A percentile compares a stretch with the other conserved stretches of the same genome.
phyloP scores from a whole-genome alignment of 73 alveolate species.

The Paramecium primaurelia region DNA sequence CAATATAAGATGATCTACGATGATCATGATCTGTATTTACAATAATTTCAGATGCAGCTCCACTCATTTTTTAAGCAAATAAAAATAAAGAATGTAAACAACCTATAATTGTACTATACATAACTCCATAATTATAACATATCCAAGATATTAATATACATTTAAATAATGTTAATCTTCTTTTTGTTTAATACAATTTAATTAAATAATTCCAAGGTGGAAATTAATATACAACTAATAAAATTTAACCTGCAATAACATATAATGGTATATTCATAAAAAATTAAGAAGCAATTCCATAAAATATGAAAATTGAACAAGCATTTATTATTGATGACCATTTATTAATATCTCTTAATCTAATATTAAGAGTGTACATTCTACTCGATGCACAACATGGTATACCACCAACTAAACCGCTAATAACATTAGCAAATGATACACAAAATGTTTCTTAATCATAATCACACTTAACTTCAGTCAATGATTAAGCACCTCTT shows the following conservation, averaged over 20 bases:
- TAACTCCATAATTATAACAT: slow-evolving; percentile 17
- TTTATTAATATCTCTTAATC: background rate
- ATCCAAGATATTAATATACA: background rate
- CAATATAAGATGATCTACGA: background rate
- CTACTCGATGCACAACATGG: slow-evolving; percentile 45
- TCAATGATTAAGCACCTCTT: slow-evolving; percentile 7
- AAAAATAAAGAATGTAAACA: background rate
- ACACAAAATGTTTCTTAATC: slow-evolving; percentile 48
- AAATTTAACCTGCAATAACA: slow-evolving; percentile 1
- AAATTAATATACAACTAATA: background rate
- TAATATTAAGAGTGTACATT: slow-evolving; percentile 31
- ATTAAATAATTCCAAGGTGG: slow-evolving; percentile 1
- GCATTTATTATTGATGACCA: slow-evolving; percentile 52
- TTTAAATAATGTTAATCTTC: slow-evolving; percentile 39
- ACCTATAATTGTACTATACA: slow-evolving; percentile 26
- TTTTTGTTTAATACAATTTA: background rate
- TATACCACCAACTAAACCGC: slow-evolving; percentile 19
- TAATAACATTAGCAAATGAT: slow-evolving; percentile 11
- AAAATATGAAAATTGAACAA: background rate
- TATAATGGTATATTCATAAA: slow-evolving; percentile 18
- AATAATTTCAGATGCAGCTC: slow-evolving; percentile 39
- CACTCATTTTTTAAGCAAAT: slow-evolving; percentile 43
- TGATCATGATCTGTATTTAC: background rate
- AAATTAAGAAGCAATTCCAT: background rate
- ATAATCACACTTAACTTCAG: slow-evolving; percentile 33